phyloP scores from a whole-genome alignment of 148 eudicot species.

The Amaranthus hypochondriacus region DNA sequence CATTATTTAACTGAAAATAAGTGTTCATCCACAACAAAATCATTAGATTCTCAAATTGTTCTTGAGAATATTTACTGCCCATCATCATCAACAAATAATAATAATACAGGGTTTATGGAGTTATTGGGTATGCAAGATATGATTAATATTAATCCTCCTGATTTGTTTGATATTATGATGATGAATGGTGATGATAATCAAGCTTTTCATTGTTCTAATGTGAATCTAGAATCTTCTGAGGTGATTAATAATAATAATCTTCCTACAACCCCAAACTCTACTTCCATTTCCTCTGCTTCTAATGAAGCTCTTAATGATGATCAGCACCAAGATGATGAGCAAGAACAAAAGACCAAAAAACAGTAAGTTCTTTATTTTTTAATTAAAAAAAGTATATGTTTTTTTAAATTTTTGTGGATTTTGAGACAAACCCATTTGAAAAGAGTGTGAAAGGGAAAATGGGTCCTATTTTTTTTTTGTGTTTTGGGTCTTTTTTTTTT shows the following conservation, averaged over 20 bases:
- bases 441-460: slow-evolving; percentile 25
- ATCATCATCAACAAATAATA: slow-evolving; percentile 2
- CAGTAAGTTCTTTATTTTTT: slow-evolving; percentile 29
- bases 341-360: slow-evolving; percentile 31
- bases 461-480: slow-evolving; percentile 23
- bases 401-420: slow-evolving; percentile 3
- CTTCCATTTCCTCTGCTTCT: slow-evolving; percentile 47
- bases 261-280: slow-evolving; percentile 57
- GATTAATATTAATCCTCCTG: slow-evolving; percentile 21
- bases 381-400: not conserved
- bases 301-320: slow-evolving; percentile 25
- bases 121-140: slow-evolving; percentile 49
- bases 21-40: slow-evolving; percentile 8
- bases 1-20: slow-evolving; percentile 12
- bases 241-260: slow-evolving; percentile 20
- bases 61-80: not conserved
- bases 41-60: not conserved
- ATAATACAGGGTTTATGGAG: slow-evolving; percentile 61
- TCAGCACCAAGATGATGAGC: slow-evolving; percentile 11
- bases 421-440: slow-evolving; percentile 26
- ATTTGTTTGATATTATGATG: slow-evolving; percentile 19
- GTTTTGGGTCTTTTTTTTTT: not conserved
- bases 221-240: slow-evolving; percentile 26
- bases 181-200: slow-evolving; percentile 9
- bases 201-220: slow-evolving; percentile 1